Conservation (phyloP, 257 asterid genomes). For the Solanum boliviense region DNA sequence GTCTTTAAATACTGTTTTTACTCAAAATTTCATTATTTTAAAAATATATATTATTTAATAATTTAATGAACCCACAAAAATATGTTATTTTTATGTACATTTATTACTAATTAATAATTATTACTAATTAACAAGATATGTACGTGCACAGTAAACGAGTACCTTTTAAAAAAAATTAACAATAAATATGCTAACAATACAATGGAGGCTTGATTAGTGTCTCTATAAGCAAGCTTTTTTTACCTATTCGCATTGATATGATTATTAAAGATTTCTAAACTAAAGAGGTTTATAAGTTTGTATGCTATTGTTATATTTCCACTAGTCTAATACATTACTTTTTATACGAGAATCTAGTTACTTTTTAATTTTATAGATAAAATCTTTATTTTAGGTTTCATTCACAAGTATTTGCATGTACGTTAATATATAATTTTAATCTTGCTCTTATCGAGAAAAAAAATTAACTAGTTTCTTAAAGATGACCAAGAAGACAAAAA, state of each 20-base stretch:
- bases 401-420: background rate
- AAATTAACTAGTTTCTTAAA: background rate
- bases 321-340: background rate
- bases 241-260: background rate
- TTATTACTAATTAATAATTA: no score
- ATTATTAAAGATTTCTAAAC: no score
- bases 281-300: background rate
- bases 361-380: background rate
- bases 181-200: background rate
- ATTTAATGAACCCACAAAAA: no score
- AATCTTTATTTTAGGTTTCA: background rate
- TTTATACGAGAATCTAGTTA: background rate
- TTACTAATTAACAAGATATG: no score
- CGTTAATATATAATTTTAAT: background rate
- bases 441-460: background rate
- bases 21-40: no score
- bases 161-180: no score
- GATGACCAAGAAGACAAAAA: background rate
- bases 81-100: no score
- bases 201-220: background rate
- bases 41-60: no score
- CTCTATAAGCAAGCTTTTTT: background rate
- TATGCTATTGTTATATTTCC: background rate
- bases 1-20: no score
- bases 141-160: no score